Evolutionary conservation across 257 asterid genomes (phyloP).

Genomic region (Solanum medicagineum): DNA sequence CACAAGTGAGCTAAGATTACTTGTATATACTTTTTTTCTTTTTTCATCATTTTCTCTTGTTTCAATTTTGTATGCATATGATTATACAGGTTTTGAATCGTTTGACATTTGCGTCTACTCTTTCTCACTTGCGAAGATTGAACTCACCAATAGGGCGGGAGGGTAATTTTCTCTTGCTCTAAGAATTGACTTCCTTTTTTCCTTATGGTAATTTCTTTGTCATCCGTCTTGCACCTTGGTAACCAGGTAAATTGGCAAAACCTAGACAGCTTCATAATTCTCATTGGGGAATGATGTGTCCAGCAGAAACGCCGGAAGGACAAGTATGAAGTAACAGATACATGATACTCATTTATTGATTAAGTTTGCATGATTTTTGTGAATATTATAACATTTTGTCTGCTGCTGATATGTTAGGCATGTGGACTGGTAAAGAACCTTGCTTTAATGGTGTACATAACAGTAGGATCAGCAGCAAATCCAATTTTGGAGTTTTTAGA

Average conservation of each 20-base stretch:
- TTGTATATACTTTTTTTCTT: background rate
- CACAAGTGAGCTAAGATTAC: conserved; percentile 46
- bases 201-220: background rate
- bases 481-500: conserved; percentile 92
- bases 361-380: background rate
- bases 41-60: background rate
- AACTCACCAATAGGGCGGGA: conserved; percentile 99
- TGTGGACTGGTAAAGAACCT: conserved; percentile 97
- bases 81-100: conserved; percentile 81
- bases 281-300: conserved; percentile 99
- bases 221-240: background rate
- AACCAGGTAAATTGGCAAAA: conserved; percentile 83
- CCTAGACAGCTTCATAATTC: conserved; percentile 99
- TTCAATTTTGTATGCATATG: background rate
- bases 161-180: conserved; percentile 32
- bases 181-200: background rate
- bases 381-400: background rate
- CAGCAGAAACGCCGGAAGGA: conserved; percentile 99
- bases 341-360: background rate
- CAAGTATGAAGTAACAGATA: conserved; percentile 25
- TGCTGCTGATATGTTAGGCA: conserved; percentile 42
- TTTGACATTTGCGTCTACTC: conserved; percentile 91
- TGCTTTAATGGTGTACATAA: conserved; percentile 91
- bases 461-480: conserved; percentile 99
- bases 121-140: conserved; percentile 88